These are phyloP conservation scores for Hortaea werneckii DNA, from an alignment of 2,329 filamentous ascomycete genomes.

Conservation along the genomic window DNA sequence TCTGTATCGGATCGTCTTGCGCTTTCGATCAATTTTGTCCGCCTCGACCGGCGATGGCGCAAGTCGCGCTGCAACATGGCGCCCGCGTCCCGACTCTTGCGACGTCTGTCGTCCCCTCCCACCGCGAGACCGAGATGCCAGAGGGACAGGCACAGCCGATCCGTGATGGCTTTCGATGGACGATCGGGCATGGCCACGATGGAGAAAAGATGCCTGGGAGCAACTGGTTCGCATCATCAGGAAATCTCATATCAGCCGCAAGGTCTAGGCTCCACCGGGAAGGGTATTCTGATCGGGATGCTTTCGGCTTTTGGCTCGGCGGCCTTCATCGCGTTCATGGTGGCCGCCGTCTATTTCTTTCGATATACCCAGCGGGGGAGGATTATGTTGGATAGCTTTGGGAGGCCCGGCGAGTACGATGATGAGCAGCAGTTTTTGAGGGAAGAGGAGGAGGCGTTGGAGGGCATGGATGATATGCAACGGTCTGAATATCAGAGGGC, in stretches of 20 bases:
- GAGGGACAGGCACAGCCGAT: background rate
- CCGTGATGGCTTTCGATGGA: background rate
- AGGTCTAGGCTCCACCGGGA: slow-evolving; percentile 35
- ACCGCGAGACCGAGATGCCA: background rate
- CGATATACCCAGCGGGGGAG: slow-evolving; percentile 78
- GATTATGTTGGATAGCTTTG: slow-evolving; percentile 87
- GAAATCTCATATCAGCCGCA: background rate
- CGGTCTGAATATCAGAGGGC: slow-evolving; percentile 84
- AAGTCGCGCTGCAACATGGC: slow-evolving; percentile 5
- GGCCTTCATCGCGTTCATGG: slow-evolving; percentile 67
- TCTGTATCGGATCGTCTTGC: too few relatives aligned
- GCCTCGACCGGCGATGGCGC: slow-evolving; percentile 3
- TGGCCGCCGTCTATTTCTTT: slow-evolving; percentile 84
- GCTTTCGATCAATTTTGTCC: too few relatives aligned
- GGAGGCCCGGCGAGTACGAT: slow-evolving; percentile 89
- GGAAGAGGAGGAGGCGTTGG: slow-evolving; percentile 90
- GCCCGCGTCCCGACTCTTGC: slow-evolving; percentile 5
- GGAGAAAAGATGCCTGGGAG: background rate
- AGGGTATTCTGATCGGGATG: slow-evolving; percentile 87
- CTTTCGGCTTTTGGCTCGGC: slow-evolving; percentile 90
- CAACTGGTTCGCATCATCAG: background rate
- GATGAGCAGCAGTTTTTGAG: slow-evolving; percentile 90
- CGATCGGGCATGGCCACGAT: background rate
- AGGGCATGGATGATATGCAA: slow-evolving; percentile 89
- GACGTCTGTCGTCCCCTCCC: slow-evolving; percentile 7